A percentile compares a stretch with the other conserved stretches of the same genome.
Conservation (phyloP, 2,329 filamentous ascomycete species). For the Sporothrix phasma region DNA sequence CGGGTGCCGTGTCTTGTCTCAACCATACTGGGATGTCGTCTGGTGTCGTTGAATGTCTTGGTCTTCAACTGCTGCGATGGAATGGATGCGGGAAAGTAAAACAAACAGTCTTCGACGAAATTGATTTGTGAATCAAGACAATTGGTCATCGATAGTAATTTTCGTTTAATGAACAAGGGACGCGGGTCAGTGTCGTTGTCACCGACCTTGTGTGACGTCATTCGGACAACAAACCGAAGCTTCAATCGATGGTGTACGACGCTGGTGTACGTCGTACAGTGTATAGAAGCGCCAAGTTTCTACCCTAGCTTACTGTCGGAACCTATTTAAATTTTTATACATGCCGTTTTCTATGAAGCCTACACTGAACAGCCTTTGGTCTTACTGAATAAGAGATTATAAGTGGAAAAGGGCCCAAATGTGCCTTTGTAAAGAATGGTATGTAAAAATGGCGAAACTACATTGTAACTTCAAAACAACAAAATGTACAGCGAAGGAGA, state of each 20-base stretch:
- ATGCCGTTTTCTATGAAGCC: too few relatives aligned
- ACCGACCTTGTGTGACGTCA: conserved; percentile 1
- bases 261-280: not conserved
- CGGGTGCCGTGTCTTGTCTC: not conserved
- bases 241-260: not conserved
- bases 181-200: not conserved
- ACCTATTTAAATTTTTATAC: too few relatives aligned
- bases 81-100: not conserved
- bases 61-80: not conserved
- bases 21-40: not conserved
- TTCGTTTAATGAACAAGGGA: not conserved
- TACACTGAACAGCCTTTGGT: too few relatives aligned
- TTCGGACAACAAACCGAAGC: not conserved
- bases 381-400: too few relatives aligned
- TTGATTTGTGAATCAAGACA: not conserved
- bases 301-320: too few relatives aligned
- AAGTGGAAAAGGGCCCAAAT: too few relatives aligned
- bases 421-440: too few relatives aligned
- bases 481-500: not conserved
- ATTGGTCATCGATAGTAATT: not conserved
- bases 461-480: too few relatives aligned
- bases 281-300: too few relatives aligned
- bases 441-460: too few relatives aligned
- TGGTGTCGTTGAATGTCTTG: not conserved
- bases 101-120: not conserved